Evolutionary conservation across 148 eudicot species (phyloP), one percentile per base, ranked within the genome.

Genomic region (Diospyros kaki): DNA sequence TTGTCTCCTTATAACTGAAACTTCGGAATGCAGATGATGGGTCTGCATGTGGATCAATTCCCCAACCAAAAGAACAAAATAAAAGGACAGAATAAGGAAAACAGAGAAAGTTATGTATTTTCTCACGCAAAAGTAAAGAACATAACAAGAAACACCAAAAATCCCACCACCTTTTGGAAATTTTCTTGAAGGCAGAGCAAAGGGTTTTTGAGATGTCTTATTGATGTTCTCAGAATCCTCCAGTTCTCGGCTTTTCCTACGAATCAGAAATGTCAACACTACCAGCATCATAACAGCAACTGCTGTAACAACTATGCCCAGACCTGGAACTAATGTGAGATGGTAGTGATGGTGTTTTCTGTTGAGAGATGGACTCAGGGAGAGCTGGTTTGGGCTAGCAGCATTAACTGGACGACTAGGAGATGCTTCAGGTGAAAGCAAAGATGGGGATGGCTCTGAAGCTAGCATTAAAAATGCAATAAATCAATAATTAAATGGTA

Each of bases 131-230:
- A 13, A 39, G 51, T 52, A 1, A 9, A 52, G 68, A 58, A 50
- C 43, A 12, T 12, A 48, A 39, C 71, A 51, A 51, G 14, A 64
- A 43, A 51, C 8, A 60, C 40, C 6, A 4, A 73, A 28, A 71
- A 75, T 28, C 60, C 46, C 84, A 96, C 99, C 99, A 96, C 99
- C 99, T 81, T 89, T 97, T 7, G 78, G 91, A 75, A 84, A 79
- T 79, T 83, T 92, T 81, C 86, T 84, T 38, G 86, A 53, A 67
- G 86, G 79, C 46, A 79, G 92, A 69, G 85, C 43, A 69, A 79
- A 73, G 55, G 83, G 65, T 77, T 86, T 84, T 66, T 81, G 58
- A 48, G 79, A 76, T 68, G 76, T 68, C 79, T 88, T 87, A 64
- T 78, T 82, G 59, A 81, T 77, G 56, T 46, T 71, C 56, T 86